These are phyloP conservation scores for Nadsonia fulvescens DNA, from an alignment of 805 yeast species.

Conservation along the genomic window DNA sequence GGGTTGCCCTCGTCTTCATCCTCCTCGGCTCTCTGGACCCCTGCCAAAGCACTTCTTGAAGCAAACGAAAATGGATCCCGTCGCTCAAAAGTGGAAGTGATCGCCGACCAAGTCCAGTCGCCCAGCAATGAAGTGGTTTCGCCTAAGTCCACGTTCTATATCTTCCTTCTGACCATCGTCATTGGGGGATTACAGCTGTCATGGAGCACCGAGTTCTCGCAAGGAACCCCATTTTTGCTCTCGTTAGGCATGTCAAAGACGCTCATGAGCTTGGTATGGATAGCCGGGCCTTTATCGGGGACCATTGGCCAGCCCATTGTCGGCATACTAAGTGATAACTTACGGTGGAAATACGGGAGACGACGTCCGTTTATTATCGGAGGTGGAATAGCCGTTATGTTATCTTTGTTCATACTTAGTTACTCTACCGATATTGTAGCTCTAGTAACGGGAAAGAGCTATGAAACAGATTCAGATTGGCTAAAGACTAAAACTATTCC, in stretches of 20 bases:
- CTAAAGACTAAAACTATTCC: slow-evolving; percentile 21
- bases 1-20: too few relatives aligned
- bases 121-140: slow-evolving; percentile 21
- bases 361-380: slow-evolving; percentile 39
- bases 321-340: slow-evolving; percentile 39
- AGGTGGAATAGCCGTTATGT: slow-evolving; percentile 31
- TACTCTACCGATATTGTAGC: slow-evolving; percentile 25
- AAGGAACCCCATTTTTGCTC: slow-evolving; percentile 42
- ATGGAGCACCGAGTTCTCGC: slow-evolving; percentile 49
- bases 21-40: too few relatives aligned
- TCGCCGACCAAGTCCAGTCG: slow-evolving; percentile 1
- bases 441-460: slow-evolving; percentile 11
- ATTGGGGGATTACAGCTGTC: slow-evolving; percentile 45
- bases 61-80: too few relatives aligned
- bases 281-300: slow-evolving; percentile 50
- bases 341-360: slow-evolving; percentile 27
- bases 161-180: slow-evolving; percentile 27
- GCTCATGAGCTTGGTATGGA: slow-evolving; percentile 39
- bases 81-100: too few relatives aligned
- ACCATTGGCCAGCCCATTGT: slow-evolving; percentile 46
- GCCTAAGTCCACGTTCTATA: slow-evolving; percentile 25
- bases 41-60: too few relatives aligned
- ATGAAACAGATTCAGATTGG: slow-evolving; percentile 11
- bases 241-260: slow-evolving; percentile 45
- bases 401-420: slow-evolving; percentile 29